Percentiles rank a stretch among this genome's conserved stretches.
Conservation (phyloP, 306 rosid genomes). For the apple (Malus domestica) region DNA sequence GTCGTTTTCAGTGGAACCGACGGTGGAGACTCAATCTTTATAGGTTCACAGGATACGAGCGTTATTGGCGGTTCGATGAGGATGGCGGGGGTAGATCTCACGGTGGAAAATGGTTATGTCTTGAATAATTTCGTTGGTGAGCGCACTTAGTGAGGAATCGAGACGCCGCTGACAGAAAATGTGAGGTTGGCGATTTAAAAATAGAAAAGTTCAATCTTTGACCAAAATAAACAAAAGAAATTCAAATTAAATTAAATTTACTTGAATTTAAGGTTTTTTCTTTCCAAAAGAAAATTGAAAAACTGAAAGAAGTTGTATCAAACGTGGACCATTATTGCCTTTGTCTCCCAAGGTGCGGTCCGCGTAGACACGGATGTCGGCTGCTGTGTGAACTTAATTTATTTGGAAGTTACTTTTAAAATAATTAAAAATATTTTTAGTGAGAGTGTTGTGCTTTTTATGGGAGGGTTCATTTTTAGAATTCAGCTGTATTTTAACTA, state of each 20-base stretch:
- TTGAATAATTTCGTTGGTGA: background rate
- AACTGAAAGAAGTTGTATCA: background rate
- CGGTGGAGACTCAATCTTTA: background rate
- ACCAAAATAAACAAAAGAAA: background rate
- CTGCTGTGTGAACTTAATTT: background rate
- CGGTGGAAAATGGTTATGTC: background rate
- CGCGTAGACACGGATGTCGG: background rate
- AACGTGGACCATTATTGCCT: conserved; percentile 7
- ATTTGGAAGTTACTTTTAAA: too few relatives aligned
- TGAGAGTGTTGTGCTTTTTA: too few relatives aligned
- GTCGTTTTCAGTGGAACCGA: background rate
- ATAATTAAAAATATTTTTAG: too few relatives aligned
- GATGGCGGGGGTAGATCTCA: background rate
- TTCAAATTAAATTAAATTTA: background rate
- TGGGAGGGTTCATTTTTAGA: too few relatives aligned
- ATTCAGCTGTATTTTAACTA: too few relatives aligned
- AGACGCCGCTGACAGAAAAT: conserved; percentile 7
- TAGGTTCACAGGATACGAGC: background rate
- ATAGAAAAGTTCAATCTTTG: background rate
- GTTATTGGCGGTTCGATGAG: background rate
- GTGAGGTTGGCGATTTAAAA: background rate
- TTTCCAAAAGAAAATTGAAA: background rate
- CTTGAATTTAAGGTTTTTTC: too few relatives aligned
- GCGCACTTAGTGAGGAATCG: background rate
- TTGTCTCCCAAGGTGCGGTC: background rate